Base-by-base conservation (phyloP, 1,284 basidiomycete genomes). In the Lignosus rhinocerotis region DNA sequence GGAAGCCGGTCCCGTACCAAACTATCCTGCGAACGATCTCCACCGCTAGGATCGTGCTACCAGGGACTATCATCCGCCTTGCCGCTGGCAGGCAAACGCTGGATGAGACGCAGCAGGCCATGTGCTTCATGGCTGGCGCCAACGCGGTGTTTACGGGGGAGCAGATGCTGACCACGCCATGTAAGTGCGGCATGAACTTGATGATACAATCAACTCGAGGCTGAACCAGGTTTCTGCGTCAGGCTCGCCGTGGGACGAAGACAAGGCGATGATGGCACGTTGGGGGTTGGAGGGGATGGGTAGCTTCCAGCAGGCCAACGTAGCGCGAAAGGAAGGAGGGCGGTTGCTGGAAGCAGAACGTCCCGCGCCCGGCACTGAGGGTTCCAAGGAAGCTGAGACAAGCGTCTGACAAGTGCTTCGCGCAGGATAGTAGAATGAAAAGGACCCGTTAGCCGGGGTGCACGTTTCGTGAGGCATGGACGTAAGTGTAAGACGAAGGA, bases 121-220 rank as follows among this genome's bases (percentile, higher is more conserved):
- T 99, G 92, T 94, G 93, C 69, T 99, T 98, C 78, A 91, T 98
- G 88, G 95, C 96, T 6, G 96, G 96, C 49, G 96, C 96, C 48
- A 99, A 99, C 71, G 96, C 96, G 41, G 91, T 98, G 64, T 99
- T 99, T 73, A 99, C 96, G 17, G 96, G 96, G 43, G 94, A 98
- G 72, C 83, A 90, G 69, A 98, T 98, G 96, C 75, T 99, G 63
- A 99, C 96, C 6, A 98, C 96, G 12, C 96, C 96, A 47, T 96
- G 90, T 90, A 67, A 75, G 90, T 81, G 45, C 8, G 47, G 32
- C 50, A 58, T 49, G 36, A 36, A 38, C 17, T 51, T 41, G 39
- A 46, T 51, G 55, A 12, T 12, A n/a, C 11, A n/a, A 12, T 39
- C 33, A 33, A 47, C 53, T 56, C 64, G 61, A 56, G 51, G 50